phyloP scores from a whole-genome alignment of 73 alveolate genomes.

The Symbiodinium pilosum region DNA sequence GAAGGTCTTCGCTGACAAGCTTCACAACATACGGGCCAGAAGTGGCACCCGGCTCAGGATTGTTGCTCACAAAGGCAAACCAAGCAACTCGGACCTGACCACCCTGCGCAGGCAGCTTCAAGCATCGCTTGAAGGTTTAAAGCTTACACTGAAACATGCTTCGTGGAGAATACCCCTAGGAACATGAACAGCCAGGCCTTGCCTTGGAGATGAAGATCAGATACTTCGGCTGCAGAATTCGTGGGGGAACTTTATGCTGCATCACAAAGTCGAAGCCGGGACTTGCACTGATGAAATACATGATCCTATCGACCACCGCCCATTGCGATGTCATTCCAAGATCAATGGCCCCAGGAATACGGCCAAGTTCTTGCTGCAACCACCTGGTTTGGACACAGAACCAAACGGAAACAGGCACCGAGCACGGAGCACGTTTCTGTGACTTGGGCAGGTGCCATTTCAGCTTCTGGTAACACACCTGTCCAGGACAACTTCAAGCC shows the following conservation, averaged over 20 bases:
- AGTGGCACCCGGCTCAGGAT: constrained; percentile 76
- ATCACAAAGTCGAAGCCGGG: constrained; percentile 84
- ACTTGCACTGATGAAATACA: constrained; percentile 81
- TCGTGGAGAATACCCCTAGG: neutral
- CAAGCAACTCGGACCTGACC: constrained; percentile 90
- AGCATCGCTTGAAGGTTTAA: neutral
- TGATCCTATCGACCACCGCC: constrained; percentile 87
- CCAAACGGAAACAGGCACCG: too few species aligned
- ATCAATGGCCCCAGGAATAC: constrained; percentile 87
- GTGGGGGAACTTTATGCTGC: constrained; percentile 90
- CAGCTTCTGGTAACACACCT: constrained; percentile 85
- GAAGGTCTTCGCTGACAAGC: constrained; percentile 84
- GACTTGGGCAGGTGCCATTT: constrained; percentile 35
- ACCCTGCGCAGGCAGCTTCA: constrained; percentile 18
- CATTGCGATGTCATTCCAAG: constrained; percentile 90
- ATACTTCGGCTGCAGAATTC: constrained; percentile 86
- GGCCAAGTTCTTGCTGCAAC: constrained; percentile 75
- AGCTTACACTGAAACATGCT: neutral
- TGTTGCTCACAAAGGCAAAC: constrained; percentile 79
- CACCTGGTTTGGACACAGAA: too few species aligned
- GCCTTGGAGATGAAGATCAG: constrained; percentile 49
- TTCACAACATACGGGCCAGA: constrained; percentile 93
- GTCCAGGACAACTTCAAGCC: too few species aligned
- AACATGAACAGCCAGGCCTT: neutral
- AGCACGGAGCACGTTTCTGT: too few species aligned